A percentile compares a stretch with the other conserved stretches of the same genome.
Conservation (phyloP, 2,329 filamentous ascomycete genomes). For the Chrysoporthe deuterocubensis region DNA sequence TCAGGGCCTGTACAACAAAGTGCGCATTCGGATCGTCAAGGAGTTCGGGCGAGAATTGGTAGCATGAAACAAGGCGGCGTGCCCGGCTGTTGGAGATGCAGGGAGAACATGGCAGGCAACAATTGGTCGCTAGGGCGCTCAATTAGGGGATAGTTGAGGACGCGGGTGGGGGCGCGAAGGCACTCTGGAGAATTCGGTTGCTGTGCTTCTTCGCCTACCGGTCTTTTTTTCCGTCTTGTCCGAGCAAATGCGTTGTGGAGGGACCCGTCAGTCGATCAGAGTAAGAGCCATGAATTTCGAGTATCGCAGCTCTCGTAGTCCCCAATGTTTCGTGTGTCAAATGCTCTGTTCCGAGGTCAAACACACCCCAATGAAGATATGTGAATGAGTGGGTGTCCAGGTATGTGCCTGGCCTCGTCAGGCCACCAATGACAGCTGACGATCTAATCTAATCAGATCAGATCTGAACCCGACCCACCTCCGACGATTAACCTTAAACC, state of each 20-base stretch:
- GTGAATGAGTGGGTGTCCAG: background rate
- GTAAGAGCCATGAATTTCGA: slow-evolving; percentile 1
- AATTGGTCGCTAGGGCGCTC: background rate
- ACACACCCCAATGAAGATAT: background rate
- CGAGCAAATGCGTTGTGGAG: background rate
- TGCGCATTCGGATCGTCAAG: slow-evolving; percentile 21
- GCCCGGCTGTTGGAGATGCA: background rate
- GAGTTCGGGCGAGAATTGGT: slow-evolving; percentile 21
- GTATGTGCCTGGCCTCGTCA: background rate
- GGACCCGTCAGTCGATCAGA: slow-evolving; percentile 1
- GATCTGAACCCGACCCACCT: background rate
- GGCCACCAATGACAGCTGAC: background rate
- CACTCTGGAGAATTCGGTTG: background rate
- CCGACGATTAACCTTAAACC: background rate
- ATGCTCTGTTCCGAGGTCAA: background rate
- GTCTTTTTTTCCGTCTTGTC: background rate
- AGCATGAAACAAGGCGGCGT: slow-evolving; percentile 17
- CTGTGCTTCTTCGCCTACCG: background rate
- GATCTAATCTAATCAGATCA: slow-evolving; percentile 30
- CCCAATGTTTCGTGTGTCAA: background rate
- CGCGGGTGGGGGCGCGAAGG: background rate
- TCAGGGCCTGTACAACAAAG: slow-evolving; percentile 24
- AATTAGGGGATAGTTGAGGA: background rate
- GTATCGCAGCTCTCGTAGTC: background rate
- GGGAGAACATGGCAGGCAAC: background rate